Conservation (phyloP, 2,329 filamentous ascomycete species). For the Cordyceps farinosa region DNA sequence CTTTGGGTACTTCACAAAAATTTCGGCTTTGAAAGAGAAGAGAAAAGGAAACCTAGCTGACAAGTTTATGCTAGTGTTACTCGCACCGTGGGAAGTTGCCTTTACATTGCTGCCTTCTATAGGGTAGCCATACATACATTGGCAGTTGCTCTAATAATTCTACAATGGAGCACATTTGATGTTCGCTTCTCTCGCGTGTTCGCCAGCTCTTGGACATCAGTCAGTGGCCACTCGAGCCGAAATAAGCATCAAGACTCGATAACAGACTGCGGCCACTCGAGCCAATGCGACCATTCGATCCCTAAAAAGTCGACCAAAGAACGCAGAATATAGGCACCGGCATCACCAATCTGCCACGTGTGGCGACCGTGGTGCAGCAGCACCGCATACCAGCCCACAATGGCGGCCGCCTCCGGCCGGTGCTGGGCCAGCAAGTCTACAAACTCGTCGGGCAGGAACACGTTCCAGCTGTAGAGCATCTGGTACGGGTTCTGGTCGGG, state of each 20-base stretch:
- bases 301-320: not conserved
- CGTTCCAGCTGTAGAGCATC: constrained; percentile 2
- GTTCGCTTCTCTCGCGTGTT: too few species aligned
- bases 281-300: constrained; percentile 1
- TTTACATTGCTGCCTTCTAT: not conserved
- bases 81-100: not conserved
- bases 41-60: too few species aligned
- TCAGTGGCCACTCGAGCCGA: not conserved
- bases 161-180: too few species aligned
- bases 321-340: not conserved
- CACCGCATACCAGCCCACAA: constrained; percentile 10
- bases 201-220: too few species aligned
- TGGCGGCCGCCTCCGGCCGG: not conserved
- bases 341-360: constrained; percentile 13
- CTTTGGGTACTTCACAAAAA: too few species aligned
- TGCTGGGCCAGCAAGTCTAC: not conserved
- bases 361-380: constrained; percentile 6
- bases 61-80: not conserved
- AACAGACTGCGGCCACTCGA: not conserved
- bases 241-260: not conserved
- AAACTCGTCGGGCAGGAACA: not conserved
- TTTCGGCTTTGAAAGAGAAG: too few species aligned
- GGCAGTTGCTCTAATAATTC: too few species aligned
- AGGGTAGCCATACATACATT: not conserved
- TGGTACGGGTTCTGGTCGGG: constrained; percentile 1